Percentiles rank a stretch among this genome's conserved stretches.
These are phyloP conservation scores for Saccharomycopsis capsularis DNA, from an alignment of 805 yeast genomes.

Conservation along the genomic window DNA sequence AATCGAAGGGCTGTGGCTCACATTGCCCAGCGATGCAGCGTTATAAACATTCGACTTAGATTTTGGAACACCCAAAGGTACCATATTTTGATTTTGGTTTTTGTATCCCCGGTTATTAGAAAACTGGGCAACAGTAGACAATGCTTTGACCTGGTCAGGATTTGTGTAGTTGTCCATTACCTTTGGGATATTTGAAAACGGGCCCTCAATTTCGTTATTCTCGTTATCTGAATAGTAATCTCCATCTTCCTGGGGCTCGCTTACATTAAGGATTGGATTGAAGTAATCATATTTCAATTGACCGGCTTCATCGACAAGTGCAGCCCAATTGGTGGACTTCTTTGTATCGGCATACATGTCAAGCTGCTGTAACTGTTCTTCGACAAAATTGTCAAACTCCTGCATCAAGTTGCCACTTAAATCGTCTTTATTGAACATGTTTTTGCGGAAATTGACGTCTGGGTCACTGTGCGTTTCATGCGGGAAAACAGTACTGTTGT, in stretches of 20 bases:
- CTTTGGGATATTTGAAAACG: too few species aligned
- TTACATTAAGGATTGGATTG: constrained; percentile 24
- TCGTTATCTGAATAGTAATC: neutral
- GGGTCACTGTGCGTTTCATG: neutral
- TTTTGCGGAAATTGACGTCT: neutral
- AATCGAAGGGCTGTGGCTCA: constrained; percentile 1
- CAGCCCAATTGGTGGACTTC: constrained; percentile 23
- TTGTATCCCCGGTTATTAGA: neutral
- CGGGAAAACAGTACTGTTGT: neutral
- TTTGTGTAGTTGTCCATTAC: neutral
- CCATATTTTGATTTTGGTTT: too few species aligned
- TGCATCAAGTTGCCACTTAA: neutral
- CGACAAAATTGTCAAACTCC: neutral
- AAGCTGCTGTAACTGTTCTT: neutral
- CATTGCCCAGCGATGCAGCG: neutral
- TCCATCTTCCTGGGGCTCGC: neutral
- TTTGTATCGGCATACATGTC: constrained; percentile 3
- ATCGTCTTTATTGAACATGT: neutral
- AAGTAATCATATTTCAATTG: constrained; percentile 28
- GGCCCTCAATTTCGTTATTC: neutral
- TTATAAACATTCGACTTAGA: too few species aligned
- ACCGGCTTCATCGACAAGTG: constrained; percentile 24
- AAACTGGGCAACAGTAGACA: neutral
- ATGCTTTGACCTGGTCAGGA: neutral
- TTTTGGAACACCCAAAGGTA: too few species aligned